These are phyloP conservation scores for Sequoia sempervirens DNA, from an alignment of 75 land plant species.

Conservation along the genomic window DNA sequence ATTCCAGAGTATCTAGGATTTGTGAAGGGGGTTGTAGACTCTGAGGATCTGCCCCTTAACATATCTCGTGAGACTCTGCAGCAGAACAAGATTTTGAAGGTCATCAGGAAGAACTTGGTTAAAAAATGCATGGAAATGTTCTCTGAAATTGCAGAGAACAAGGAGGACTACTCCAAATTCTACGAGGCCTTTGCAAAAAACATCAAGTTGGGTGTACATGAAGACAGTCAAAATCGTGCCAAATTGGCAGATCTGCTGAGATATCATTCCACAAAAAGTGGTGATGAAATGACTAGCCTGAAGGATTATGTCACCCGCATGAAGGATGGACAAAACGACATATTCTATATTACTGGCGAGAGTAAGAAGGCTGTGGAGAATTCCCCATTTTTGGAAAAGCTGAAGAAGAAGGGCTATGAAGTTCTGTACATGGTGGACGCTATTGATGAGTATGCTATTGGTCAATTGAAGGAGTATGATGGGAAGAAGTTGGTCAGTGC, in stretches of 20 bases:
- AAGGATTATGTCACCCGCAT: slow-evolving; percentile 30
- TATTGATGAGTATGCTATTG: slow-evolving; percentile 31
- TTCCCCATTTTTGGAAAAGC: slow-evolving; percentile 28
- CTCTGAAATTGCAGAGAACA: slow-evolving; percentile 31
- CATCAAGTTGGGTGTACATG: slow-evolving; percentile 25
- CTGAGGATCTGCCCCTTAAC: slow-evolving; percentile 20
- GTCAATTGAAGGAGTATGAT: slow-evolving; percentile 33
- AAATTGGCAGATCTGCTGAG: slow-evolving; percentile 22
- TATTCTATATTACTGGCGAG: slow-evolving; percentile 33
- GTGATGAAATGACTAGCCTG: slow-evolving; percentile 25
- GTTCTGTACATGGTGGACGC: slow-evolving; percentile 34
- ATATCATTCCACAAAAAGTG: slow-evolving; percentile 34
- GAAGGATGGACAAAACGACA: slow-evolving; percentile 29
- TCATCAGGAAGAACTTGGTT: slow-evolving; percentile 32
- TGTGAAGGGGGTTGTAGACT: slow-evolving; percentile 26
- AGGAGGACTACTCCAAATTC: slow-evolving; percentile 29
- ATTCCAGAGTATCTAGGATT: slow-evolving; percentile 26
- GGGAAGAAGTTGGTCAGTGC: slow-evolving; percentile 32
- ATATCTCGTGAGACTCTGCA: slow-evolving; percentile 14
- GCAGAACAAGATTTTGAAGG: slow-evolving; percentile 24
- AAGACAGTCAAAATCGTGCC: slow-evolving; percentile 25
- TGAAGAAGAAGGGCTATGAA: slow-evolving; percentile 30
- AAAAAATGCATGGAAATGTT: slow-evolving; percentile 29
- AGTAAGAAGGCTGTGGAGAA: slow-evolving; percentile 36
- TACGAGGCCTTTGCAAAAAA: slow-evolving; percentile 24